These are phyloP conservation scores for Lumnitzera racemosa DNA, from an alignment of 345 rosid genomes.

Conservation along the genomic window DNA sequence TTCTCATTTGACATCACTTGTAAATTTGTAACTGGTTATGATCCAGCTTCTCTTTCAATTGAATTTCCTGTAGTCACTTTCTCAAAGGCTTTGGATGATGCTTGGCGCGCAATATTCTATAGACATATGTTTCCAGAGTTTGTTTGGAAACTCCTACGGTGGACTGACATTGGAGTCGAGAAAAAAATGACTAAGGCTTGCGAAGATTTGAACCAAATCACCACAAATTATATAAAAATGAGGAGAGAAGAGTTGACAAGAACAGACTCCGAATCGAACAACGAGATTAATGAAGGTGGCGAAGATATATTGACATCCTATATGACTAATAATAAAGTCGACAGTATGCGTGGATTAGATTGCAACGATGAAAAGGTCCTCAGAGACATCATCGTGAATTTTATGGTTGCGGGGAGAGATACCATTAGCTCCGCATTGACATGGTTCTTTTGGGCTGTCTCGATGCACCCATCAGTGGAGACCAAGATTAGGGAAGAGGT, in stretches of 20 bases:
- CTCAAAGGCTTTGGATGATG: conserved; percentile 32
- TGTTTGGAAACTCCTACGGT: conserved; percentile 38
- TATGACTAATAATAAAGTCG: conserved; percentile 13
- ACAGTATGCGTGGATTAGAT: not conserved
- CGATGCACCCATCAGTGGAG: conserved; percentile 19
- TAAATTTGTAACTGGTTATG: conserved; percentile 31
- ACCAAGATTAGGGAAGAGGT: conserved; percentile 41
- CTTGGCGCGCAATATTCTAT: conserved; percentile 38
- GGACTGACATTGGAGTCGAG: conserved; percentile 33
- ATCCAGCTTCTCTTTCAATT: conserved; percentile 28
- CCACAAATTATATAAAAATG: conserved; percentile 16
- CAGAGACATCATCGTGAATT: conserved; percentile 40
- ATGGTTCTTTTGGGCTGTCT: conserved; percentile 50
- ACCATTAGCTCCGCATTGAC: conserved; percentile 28
- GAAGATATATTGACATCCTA: conserved; percentile 35
- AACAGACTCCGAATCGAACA: not conserved
- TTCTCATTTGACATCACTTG: conserved; percentile 38
- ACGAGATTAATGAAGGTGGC: not conserved
- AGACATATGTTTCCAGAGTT: conserved; percentile 33
- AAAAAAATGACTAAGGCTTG: conserved; percentile 29
- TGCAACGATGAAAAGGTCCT: conserved; percentile 32
- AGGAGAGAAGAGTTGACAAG: conserved; percentile 25
- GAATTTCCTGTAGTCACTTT: conserved; percentile 28
- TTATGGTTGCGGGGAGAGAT: conserved; percentile 55
- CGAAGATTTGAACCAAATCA: conserved; percentile 13